These are phyloP conservation scores for Apiospora phragmitis DNA, from an alignment of 2,329 filamentous ascomycete species.

Conservation along the genomic window DNA sequence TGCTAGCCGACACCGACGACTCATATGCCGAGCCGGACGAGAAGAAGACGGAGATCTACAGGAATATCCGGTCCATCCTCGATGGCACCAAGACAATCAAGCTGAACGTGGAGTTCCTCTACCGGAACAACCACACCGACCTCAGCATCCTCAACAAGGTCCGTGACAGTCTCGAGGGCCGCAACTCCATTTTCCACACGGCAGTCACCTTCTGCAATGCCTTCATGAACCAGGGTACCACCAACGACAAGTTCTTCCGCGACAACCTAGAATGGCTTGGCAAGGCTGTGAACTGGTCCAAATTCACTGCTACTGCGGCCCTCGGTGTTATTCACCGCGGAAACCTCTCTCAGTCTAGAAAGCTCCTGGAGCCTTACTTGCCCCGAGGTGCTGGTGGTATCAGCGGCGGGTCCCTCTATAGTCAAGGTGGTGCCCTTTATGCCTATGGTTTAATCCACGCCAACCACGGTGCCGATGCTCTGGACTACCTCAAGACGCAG, in stretches of 20 bases:
- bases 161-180: constrained; percentile 89
- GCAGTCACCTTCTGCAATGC: constrained; percentile 97
- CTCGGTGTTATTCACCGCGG: constrained; percentile 95
- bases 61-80: constrained; percentile 68
- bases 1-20: constrained; percentile 45
- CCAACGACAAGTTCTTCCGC: constrained; percentile 97
- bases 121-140: constrained; percentile 92
- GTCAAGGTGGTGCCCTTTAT: constrained; percentile 93
- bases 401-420: constrained; percentile 84
- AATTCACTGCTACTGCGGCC: constrained; percentile 96
- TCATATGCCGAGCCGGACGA: constrained; percentile 42
- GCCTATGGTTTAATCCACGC: constrained; percentile 95
- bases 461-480: constrained; percentile 90
- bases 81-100: constrained; percentile 92
- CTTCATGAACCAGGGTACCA: constrained; percentile 99
- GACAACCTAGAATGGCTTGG: constrained; percentile 97
- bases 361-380: constrained; percentile 91
- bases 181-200: constrained; percentile 98
- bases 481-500: constrained; percentile 75
- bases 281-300: constrained; percentile 99
- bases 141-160: constrained; percentile 93
- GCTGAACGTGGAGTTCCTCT: constrained; percentile 93
- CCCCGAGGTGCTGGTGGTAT: constrained; percentile 69
- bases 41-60: constrained; percentile 57
- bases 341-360: constrained; percentile 89